Evolutionary conservation across 1,139 yeast species (phyloP).

Genomic region (Saccharomyces hybrid): DNA sequence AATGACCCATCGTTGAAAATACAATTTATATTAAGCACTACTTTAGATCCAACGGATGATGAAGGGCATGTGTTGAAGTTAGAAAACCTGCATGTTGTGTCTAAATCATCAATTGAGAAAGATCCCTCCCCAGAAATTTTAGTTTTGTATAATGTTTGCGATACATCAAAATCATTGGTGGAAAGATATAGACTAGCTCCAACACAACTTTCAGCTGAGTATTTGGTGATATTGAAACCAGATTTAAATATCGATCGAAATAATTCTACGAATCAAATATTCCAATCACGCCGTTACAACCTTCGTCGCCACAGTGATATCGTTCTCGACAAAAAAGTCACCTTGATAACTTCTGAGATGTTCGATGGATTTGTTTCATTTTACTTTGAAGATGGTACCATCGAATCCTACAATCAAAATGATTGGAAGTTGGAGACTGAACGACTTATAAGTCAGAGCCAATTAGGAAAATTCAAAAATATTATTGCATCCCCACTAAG

Average conservation of each 20-base stretch:
- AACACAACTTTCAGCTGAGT: slow-evolving; percentile 15
- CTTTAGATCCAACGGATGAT: slow-evolving; percentile 20
- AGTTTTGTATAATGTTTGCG: slow-evolving; percentile 22
- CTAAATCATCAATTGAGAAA: slow-evolving; percentile 27
- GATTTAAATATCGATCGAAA: slow-evolving; percentile 6
- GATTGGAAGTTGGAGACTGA: slow-evolving; percentile 30
- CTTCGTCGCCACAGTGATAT: slow-evolving; percentile 14
- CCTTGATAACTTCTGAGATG: slow-evolving; percentile 23
- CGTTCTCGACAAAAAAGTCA: slow-evolving; percentile 18
- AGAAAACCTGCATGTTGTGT: slow-evolving; percentile 21
- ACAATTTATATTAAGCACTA: slow-evolving; percentile 21
- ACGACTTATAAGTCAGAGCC: slow-evolving; percentile 17
- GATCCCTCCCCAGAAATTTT: slow-evolving; percentile 27
- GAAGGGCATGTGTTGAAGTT: slow-evolving; percentile 22
- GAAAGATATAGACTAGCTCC: slow-evolving; percentile 20
- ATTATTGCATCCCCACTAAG: slow-evolving; percentile 28
- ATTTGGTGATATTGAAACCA: slow-evolving; percentile 17
- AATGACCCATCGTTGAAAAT: slow-evolving; percentile 29
- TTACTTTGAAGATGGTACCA: slow-evolving; percentile 25
- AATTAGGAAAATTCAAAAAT: slow-evolving; percentile 22
- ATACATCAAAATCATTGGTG: slow-evolving; percentile 21
- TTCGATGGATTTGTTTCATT: slow-evolving; percentile 25
- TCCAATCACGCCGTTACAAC: slow-evolving; percentile 18
- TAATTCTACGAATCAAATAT: slow-evolving; percentile 1
- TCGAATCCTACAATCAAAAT: slow-evolving; percentile 22